Conservation (phyloP, 202 grass and related monocot species). For the Carex sylvatica region DNA sequence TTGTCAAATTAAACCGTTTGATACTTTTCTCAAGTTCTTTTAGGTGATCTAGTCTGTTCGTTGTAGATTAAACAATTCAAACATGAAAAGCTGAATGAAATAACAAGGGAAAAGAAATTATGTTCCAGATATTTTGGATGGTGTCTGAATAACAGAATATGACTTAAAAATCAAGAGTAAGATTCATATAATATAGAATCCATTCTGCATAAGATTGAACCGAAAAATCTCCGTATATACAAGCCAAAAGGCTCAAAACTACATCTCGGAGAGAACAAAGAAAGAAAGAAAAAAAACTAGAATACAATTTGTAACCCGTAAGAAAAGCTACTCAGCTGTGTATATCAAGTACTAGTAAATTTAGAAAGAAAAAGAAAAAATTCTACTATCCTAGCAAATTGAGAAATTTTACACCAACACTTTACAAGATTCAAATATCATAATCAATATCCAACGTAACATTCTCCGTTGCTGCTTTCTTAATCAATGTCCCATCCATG, state of each 20-base stretch:
- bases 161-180: background rate
- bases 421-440: conserved; percentile 47
- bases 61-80: no score
- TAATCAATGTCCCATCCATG: conserved; percentile 48
- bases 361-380: conserved; percentile 10
- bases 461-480: conserved; percentile 37
- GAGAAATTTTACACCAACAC: background rate
- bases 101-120: no score
- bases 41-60: no score
- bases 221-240: conserved; percentile 22
- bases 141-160: no score
- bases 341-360: conserved; percentile 12
- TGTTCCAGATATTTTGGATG: no score
- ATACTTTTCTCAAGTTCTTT: no score
- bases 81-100: no score
- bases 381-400: conserved; percentile 4
- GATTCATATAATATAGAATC: background rate
- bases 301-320: conserved; percentile 7
- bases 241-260: conserved; percentile 23
- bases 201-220: background rate
- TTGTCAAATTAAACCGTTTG: no score
- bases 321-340: conserved; percentile 4
- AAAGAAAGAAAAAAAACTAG: background rate
- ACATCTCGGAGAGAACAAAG: background rate
- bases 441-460: conserved; percentile 66